Evolutionary conservation across 257 asterid genomes (phyloP), one percentile per base, ranked within the genome.

Genomic region (Nicotiana attenuata): DNA sequence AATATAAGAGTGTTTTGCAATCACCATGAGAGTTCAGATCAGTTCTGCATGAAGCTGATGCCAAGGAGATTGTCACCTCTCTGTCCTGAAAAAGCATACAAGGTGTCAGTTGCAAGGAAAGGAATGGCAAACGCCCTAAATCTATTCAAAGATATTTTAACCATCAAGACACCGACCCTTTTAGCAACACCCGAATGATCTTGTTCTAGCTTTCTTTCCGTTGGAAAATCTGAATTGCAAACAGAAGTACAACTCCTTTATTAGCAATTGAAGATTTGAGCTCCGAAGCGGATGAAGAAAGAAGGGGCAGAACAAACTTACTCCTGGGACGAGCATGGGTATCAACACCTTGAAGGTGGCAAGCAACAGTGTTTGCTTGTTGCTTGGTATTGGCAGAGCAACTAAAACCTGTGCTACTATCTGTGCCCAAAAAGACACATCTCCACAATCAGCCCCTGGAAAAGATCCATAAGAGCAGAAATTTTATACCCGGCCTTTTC

Each of bases 1-100:
- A 50, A 47, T 29, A 16, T 11, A 79, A 28, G 55, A 57, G 63
- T 57, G 85, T 33, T 50, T 24, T 7, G 79, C 61, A 68, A 89
- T 91, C 86, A 93, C 97, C 95, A 81, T 89, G 87, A 73, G 88
- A 88, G 84, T 84, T 92, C 17, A 38, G 77, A 83, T 86, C 80
- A 56, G 55, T 80, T 86, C 71, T 59, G 29, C 81, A 78, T 55
- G 86, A 81, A 38, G 16, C 41, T 73, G 79, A 59, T 82, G 85
- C 80, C 56, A 68, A 57, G 35, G 88, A 82, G 84, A 64, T 61
- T 78, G 88, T 86, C 69, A 77, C 84, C 84, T 82, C 88, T 22
- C 79, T 24, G 68, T 87, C 88, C 94, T 88, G 88, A 55, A 29
- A 56, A 19, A 66, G 83, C 47, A 64, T 52, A 33, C 68, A 50